Conservation (phyloP, 164 flowering plant species). For the Chimonanthus salicifolius region DNA sequence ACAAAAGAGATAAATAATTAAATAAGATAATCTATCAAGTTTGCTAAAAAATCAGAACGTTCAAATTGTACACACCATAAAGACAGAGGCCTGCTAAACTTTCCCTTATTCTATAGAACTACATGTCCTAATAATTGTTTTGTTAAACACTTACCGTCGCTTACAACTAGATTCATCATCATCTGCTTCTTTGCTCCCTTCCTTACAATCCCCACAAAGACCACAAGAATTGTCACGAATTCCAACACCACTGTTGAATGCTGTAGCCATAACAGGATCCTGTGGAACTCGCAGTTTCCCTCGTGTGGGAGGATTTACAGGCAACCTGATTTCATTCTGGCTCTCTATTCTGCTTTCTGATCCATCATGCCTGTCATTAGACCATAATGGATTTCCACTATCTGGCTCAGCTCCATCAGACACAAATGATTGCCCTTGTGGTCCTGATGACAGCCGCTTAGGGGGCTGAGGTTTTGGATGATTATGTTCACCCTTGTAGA, state of each 20-base stretch:
- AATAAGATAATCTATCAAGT: no score
- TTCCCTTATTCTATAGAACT: no score
- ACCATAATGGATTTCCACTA: conserved; percentile 19
- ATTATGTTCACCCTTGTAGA: conserved; percentile 88
- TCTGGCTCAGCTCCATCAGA: conserved; percentile 38
- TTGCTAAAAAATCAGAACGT: no score
- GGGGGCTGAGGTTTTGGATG: conserved; percentile 76
- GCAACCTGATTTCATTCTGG: conserved; percentile 27
- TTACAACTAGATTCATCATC: conserved; percentile 54
- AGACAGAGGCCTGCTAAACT: no score
- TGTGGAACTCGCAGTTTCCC: conserved; percentile 18
- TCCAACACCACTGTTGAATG: conserved; percentile 22
- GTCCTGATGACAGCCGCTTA: conserved; percentile 34
- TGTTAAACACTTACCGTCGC: conserved; percentile 51
- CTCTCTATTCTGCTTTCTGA: conserved; percentile 34
- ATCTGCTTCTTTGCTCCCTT: conserved; percentile 41
- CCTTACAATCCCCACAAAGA: conserved; percentile 56
- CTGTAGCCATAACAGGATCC: conserved; percentile 24
- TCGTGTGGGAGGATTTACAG: conserved; percentile 21
- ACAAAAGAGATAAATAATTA: background rate
- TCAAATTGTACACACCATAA: no score
- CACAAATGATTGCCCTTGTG: conserved; percentile 26
- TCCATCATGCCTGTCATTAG: conserved; percentile 35
- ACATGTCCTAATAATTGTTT: background rate
- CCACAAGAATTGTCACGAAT: conserved; percentile 52